A percentile compares a stretch with the other conserved stretches of the same genome.
Conservation (phyloP, 2,329 filamentous ascomycete species). For the Verticillium dahliae region DNA sequence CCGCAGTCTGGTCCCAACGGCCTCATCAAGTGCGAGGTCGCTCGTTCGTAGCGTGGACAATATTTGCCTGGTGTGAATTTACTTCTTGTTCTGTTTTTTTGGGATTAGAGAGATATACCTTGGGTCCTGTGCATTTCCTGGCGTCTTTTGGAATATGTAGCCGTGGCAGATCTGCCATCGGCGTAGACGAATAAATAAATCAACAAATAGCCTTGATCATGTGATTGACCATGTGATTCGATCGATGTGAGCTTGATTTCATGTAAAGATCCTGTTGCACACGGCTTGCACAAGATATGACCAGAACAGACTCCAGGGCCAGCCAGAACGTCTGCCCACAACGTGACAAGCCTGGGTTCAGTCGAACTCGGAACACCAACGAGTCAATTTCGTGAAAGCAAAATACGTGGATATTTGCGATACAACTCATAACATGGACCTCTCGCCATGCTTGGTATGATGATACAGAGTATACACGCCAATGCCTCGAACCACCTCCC, state of each 20-base stretch:
- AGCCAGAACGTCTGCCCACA: too few species aligned
- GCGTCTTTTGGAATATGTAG: background rate
- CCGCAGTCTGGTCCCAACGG: constrained; percentile 92
- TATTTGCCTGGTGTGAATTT: background rate
- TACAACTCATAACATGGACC: background rate
- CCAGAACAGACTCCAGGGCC: too few species aligned
- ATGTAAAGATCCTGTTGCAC: too few species aligned
- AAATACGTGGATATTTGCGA: background rate
- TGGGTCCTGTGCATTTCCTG: background rate
- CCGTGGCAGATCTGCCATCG: background rate
- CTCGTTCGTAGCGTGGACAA: constrained; percentile 33
- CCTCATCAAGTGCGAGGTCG: constrained; percentile 88
- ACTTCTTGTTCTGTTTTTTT: background rate
- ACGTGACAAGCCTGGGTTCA: too few species aligned
- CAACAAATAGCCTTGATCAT: background rate
- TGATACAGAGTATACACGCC: constrained; percentile 12
- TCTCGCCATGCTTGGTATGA: background rate
- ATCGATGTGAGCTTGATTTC: background rate
- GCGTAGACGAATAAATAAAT: background rate
- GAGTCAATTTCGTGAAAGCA: background rate
- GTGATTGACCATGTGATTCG: background rate
- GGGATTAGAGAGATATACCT: background rate
- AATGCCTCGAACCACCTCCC: background rate
- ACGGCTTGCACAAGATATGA: too few species aligned
- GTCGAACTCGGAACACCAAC: too few species aligned